These are phyloP conservation scores for Mucuna pruriens DNA, from an alignment of 306 rosid genomes.

Conservation along the genomic window DNA sequence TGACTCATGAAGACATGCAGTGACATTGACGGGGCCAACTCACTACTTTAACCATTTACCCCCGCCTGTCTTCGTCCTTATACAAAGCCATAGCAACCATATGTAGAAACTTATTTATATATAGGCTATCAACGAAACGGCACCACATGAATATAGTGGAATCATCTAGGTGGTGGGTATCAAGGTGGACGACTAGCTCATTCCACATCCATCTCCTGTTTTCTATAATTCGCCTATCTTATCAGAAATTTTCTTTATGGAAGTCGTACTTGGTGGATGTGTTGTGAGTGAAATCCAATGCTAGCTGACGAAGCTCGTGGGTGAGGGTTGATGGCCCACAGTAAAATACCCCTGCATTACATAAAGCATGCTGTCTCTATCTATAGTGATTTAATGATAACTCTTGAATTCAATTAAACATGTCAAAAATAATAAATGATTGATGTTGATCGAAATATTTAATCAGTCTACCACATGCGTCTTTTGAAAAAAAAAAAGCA, in stretches of 20 bases:
- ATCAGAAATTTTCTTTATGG: constrained; percentile 66
- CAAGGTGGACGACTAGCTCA: constrained; percentile 15
- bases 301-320: constrained; percentile 51
- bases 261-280: constrained; percentile 61
- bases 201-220: constrained; percentile 8
- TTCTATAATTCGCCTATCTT: constrained; percentile 8
- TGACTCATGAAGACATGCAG: not conserved
- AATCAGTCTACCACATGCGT: not conserved
- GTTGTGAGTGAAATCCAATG: constrained; percentile 64
- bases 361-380: constrained; percentile 35
- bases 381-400: constrained; percentile 22
- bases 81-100: constrained; percentile 24
- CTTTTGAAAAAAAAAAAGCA: not conserved
- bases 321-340: constrained; percentile 55
- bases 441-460: constrained; percentile 4
- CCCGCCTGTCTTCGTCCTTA: constrained; percentile 10
- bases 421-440: not conserved
- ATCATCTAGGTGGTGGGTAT: constrained; percentile 27
- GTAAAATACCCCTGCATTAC: constrained; percentile 73
- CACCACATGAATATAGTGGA: not conserved
- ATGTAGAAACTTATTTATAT: not conserved
- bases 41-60: constrained; percentile 9
- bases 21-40: constrained; percentile 27
- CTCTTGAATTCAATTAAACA: not conserved
- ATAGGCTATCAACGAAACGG: constrained; percentile 17